Conservation (phyloP, 1,139 yeast species). For the Diutina neorugosa region DNA sequence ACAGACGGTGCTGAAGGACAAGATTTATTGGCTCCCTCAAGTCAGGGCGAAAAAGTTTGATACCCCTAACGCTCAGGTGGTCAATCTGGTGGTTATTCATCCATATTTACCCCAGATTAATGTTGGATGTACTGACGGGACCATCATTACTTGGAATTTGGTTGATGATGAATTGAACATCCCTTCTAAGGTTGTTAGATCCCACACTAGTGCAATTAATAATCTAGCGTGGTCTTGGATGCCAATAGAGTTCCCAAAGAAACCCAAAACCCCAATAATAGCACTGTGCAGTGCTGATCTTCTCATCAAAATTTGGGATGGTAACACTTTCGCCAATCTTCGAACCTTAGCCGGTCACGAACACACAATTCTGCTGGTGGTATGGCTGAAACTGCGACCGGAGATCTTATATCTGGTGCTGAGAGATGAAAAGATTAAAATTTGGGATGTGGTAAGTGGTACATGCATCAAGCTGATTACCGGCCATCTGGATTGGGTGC, state of each 20-base stretch:
- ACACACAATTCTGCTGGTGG: constrained; percentile 64
- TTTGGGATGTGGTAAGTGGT: constrained; percentile 72
- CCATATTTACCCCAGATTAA: constrained; percentile 57
- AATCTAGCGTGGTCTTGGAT: constrained; percentile 41
- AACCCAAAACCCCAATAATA: constrained; percentile 14
- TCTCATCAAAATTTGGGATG: constrained; percentile 61
- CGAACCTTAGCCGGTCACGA: constrained; percentile 81
- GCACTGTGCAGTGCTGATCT: constrained; percentile 71
- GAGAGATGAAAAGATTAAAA: constrained; percentile 58
- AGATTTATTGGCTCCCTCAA: constrained; percentile 61
- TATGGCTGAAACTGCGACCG: constrained; percentile 32
- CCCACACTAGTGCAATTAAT: constrained; percentile 67
- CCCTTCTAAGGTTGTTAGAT: constrained; percentile 57
- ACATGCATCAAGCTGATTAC: constrained; percentile 52
- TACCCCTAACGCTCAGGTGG: constrained; percentile 44
- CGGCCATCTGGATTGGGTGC: constrained; percentile 88
- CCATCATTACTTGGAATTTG: constrained; percentile 61
- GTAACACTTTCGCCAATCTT: constrained; percentile 35
- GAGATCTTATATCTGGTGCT: constrained; percentile 54
- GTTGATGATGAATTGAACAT: constrained; percentile 44
- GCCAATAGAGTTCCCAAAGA: neutral
- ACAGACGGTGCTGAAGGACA: constrained; percentile 16
- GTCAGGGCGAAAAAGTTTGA: constrained; percentile 35
- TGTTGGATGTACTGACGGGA: constrained; percentile 67
- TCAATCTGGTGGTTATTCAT: constrained; percentile 60